Percentiles rank a stretch among this genome's conserved stretches.
Evolutionary conservation across 2,329 filamentous ascomycete genomes (phyloP).

Genomic region (Mycocentrospora acerina): DNA sequence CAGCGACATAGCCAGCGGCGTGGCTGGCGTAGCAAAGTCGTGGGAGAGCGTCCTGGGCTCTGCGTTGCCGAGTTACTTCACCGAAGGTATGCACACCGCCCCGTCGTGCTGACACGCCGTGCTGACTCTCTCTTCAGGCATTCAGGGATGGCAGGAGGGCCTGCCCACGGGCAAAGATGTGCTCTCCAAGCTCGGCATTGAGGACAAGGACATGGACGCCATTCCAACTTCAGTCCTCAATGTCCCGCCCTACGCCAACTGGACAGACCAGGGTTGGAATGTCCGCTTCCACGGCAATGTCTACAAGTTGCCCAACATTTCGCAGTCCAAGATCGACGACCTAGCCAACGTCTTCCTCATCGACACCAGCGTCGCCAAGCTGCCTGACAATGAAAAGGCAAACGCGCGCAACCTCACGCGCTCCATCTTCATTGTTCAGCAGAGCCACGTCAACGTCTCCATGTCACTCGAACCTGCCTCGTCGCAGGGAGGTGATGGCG

Average conservation of each 20-base stretch:
- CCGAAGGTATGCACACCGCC: constrained; percentile 29
- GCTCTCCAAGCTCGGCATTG: constrained; percentile 61
- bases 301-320: constrained; percentile 75
- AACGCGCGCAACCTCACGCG: constrained; percentile 74
- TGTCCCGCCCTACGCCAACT: constrained; percentile 68
- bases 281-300: constrained; percentile 76
- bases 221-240: constrained; percentile 71
- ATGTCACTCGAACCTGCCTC: constrained; percentile 63
- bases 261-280: constrained; percentile 76
- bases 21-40: constrained; percentile 30
- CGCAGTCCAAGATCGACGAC: constrained; percentile 63
- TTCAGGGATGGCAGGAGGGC: constrained; percentile 65
- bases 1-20: constrained; percentile 34
- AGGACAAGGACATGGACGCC: constrained; percentile 59
- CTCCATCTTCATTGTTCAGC: constrained; percentile 75
- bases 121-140: constrained; percentile 35
- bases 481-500: constrained; percentile 55
- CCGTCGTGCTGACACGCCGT: no score
- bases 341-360: constrained; percentile 72
- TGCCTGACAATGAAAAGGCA: constrained; percentile 60
- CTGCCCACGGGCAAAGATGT: constrained; percentile 65
- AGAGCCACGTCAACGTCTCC: constrained; percentile 63
- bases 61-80: constrained; percentile 40
- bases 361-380: constrained; percentile 60
- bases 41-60: constrained; percentile 38